These are phyloP conservation scores for Populus ilicifolia DNA, from an alignment of 345 rosid genomes.

Conservation along the genomic window DNA sequence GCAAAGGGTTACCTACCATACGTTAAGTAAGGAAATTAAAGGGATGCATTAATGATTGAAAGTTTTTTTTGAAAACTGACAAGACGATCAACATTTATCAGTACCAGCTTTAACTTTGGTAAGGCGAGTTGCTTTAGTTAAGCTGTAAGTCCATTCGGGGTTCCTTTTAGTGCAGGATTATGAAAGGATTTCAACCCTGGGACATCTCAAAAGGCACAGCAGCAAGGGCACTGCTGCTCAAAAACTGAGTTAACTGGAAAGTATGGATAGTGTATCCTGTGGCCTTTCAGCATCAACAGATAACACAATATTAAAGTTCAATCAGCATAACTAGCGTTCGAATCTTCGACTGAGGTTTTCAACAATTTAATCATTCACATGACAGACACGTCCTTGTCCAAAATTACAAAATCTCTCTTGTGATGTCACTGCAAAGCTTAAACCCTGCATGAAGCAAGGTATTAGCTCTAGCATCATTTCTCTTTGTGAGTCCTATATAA, in stretches of 20 bases:
- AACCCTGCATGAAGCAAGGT: constrained; percentile 48
- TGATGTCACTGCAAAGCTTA: constrained; percentile 10
- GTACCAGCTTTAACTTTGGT: too few species aligned
- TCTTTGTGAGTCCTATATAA: constrained; percentile 20
- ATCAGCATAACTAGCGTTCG: not conserved
- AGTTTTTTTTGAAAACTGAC: too few species aligned
- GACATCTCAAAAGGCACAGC: too few species aligned
- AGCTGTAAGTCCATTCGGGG: too few species aligned
- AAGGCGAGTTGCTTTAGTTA: too few species aligned
- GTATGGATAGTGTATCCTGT: not conserved
- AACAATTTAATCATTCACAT: not conserved
- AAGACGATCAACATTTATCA: too few species aligned
- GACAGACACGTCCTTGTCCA: not conserved
- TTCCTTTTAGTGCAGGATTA: too few species aligned
- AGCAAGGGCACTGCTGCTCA: too few species aligned
- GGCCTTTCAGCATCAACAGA: not conserved
- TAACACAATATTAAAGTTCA: not conserved
- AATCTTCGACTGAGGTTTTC: not conserved
- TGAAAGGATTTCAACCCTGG: too few species aligned
- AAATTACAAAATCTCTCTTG: constrained; percentile 10
- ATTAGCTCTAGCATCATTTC: constrained; percentile 18
- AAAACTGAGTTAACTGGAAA: not conserved
- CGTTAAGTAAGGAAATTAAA: too few species aligned
- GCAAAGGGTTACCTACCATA: too few species aligned
- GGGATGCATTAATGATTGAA: too few species aligned